phyloP scores from a whole-genome alignment of 805 yeast genomes.

The Candida ortonii region DNA sequence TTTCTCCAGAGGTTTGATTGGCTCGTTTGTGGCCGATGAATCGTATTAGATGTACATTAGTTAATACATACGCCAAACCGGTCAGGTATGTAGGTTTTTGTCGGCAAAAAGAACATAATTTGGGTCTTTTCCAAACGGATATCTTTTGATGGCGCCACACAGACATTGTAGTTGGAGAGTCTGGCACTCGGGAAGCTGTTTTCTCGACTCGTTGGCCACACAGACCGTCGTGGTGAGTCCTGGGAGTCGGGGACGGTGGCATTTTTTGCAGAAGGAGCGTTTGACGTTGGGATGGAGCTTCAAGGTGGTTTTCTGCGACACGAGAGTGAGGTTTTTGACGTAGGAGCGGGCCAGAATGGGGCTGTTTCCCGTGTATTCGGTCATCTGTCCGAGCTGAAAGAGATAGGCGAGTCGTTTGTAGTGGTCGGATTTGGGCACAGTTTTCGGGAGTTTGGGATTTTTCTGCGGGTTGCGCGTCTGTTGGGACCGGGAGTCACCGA shows the following conservation, averaged over 20 bases:
- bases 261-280: conserved; percentile 65
- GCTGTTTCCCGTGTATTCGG: conserved; percentile 25
- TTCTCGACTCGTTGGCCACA: conserved; percentile 42
- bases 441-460: conserved; percentile 34
- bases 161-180: conserved; percentile 47
- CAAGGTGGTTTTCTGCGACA: conserved; percentile 66
- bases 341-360: conserved; percentile 54
- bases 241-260: conserved; percentile 51
- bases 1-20: conserved; percentile 20
- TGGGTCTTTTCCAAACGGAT: conserved; percentile 58
- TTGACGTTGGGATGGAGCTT: conserved; percentile 64
- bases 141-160: conserved; percentile 55
- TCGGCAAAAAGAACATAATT: conserved; percentile 49
- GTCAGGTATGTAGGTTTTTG: conserved; percentile 19
- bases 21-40: conserved; percentile 21
- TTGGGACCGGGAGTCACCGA: neutral
- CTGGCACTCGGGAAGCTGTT: conserved; percentile 37
- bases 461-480: conserved; percentile 1
- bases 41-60: conserved; percentile 13
- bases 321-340: conserved; percentile 51
- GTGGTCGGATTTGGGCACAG: conserved; percentile 53
- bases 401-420: conserved; percentile 57
- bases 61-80: neutral
- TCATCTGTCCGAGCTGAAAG: conserved; percentile 49
- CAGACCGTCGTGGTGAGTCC: conserved; percentile 41